phyloP scores from a whole-genome alignment of 371 early-diverging fungal species.

The Smittium culicis region DNA sequence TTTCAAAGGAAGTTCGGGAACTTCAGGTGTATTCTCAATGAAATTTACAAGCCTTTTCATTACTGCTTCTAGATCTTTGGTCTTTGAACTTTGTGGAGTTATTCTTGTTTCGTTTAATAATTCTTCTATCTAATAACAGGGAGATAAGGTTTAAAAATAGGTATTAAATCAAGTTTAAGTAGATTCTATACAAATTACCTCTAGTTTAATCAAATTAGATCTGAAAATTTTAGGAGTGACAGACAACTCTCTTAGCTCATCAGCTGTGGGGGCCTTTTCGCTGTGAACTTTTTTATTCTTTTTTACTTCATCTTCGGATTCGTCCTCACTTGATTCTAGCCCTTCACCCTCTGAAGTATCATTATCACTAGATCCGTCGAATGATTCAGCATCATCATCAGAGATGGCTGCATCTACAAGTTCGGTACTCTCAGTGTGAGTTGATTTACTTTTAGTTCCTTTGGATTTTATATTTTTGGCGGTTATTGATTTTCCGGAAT shows the following conservation, averaged over 20 bases:
- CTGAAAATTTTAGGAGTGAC: conserved; percentile 72
- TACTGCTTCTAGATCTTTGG: conserved; percentile 53
- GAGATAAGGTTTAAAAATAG: no score
- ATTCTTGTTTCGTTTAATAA: conserved; percentile 55
- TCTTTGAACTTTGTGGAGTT: conserved; percentile 40
- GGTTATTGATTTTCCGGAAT: no score
- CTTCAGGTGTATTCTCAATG: conserved; percentile 24
- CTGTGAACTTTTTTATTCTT: background rate
- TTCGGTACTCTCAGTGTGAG: background rate
- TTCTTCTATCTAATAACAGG: conserved; percentile 61
- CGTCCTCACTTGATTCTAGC: background rate
- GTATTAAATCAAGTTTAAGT: background rate
- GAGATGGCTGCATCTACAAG: background rate
- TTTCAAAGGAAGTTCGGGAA: conserved; percentile 35
- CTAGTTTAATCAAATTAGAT: conserved; percentile 81
- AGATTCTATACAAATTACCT: conserved; percentile 22
- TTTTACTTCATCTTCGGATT: no score
- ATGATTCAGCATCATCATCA: background rate
- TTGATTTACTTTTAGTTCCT: no score
- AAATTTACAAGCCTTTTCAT: conserved; percentile 46
- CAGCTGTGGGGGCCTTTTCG: conserved; percentile 40
- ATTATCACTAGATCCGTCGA: background rate
- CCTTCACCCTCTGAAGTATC: background rate
- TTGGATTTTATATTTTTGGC: no score
- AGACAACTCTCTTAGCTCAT: conserved; percentile 73